Evolutionary conservation across 1,284 basidiomycete species (phyloP), one percentile per base, ranked within the genome.

Genomic region (Sphagnurus paluster): DNA sequence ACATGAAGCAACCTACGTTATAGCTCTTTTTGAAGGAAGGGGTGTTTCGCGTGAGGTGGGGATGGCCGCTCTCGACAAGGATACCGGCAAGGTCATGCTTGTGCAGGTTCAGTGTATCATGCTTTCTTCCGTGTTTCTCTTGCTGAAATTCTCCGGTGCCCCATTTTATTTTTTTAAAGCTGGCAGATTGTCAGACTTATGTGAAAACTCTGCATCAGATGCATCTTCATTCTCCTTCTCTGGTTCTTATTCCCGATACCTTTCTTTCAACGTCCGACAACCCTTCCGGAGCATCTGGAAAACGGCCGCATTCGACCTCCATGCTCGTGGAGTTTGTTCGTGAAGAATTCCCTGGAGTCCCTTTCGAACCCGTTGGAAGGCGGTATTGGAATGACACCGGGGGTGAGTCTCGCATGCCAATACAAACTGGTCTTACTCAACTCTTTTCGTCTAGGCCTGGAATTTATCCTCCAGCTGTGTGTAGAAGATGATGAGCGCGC

Each of bases 161-260:
- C n/a, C n/a, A n/a, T 54, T 42, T 46, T 32, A 41, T 23, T n/a
- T 34, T 48, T 39, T 14, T 29, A 26, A 58, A 93, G 90, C 72
- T 93, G 19, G 80, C 86, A 26, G 90, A 93, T 58, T 87, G 84
- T 53, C 78, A 87, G 48, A 90, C 90, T 14, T 97, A 93, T 56
- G 82, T 91, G 48, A 92, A 90, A 62, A 93, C 90, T 0, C 68
- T 95, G 6, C 90, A 95, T 53, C 90, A 95, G 57, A 79, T 96
- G 71, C 80, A 85, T 51, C 63, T 92, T 7, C 84, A 93, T 57
- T 74, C 71, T 5, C 93, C 93, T 0, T 73, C 68, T 9, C 68
- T 84, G 11, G 72, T 96, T 26, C 71, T 97, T 4, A 79, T 94
- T 5, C 89, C 89, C 0, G 88, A 92, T 57, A 90, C 85, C 0